Percentiles rank a stretch among this genome's conserved stretches.
Conservation (phyloP, 768 basidiomycete genomes). For the Russula sp. region DNA sequence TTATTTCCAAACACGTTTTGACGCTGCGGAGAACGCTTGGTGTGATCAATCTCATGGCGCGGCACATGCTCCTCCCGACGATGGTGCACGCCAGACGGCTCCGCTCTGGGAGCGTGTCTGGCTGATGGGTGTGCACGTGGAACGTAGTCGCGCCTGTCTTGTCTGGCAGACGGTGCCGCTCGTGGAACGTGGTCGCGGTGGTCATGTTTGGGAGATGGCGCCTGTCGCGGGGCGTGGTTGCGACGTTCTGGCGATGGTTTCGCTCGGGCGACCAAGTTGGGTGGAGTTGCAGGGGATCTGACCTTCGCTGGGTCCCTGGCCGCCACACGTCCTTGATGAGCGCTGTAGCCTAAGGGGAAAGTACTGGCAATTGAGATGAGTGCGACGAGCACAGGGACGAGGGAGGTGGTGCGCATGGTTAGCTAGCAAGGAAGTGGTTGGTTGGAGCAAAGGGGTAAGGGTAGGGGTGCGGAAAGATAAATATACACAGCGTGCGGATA, state of each 20-base stretch:
- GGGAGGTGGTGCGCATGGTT: slow-evolving; percentile 3
- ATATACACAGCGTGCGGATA: background rate
- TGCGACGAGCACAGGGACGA: slow-evolving; percentile 5
- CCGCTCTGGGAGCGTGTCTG: background rate
- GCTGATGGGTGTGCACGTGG: background rate
- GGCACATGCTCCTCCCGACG: background rate
- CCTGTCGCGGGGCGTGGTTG: background rate
- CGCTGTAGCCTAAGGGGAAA: background rate
- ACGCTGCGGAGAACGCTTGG: background rate
- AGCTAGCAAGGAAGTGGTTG: too few species aligned
- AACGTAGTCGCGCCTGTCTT: background rate
- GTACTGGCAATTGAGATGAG: slow-evolving; percentile 7
- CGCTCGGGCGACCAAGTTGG: background rate
- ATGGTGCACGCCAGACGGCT: background rate
- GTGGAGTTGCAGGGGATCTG: background rate
- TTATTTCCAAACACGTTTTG: background rate
- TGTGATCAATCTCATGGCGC: background rate
- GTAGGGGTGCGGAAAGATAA: background rate
- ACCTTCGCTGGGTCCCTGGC: background rate
- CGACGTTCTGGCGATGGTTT: background rate
- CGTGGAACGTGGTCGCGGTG: background rate
- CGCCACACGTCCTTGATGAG: background rate
- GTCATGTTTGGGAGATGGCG: background rate
- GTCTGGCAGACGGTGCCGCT: background rate
- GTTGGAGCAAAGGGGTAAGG: background rate